phyloP scores from a whole-genome alignment of 768 basidiomycete genomes.

The Coprinopsis cinerea region DNA sequence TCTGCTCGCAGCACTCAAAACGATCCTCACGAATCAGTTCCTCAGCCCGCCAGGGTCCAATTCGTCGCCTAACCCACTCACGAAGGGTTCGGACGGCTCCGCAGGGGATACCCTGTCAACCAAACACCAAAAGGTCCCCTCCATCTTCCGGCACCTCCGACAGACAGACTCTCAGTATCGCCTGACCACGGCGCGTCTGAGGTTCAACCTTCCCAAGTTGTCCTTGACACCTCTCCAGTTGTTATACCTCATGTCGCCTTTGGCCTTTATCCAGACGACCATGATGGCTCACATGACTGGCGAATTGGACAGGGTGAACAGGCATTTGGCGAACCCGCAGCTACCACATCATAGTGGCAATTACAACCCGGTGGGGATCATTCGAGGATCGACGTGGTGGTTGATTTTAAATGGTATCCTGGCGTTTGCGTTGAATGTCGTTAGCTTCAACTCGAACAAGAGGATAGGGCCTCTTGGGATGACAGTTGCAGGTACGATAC shows the following conservation, averaged over 20 bases:
- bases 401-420: slow-evolving; percentile 76
- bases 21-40: slow-evolving; percentile 81
- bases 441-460: slow-evolving; percentile 94
- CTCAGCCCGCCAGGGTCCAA: slow-evolving; percentile 19
- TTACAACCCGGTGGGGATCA: not conserved
- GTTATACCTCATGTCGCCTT: slow-evolving; percentile 82
- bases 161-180: not conserved
- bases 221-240: slow-evolving; percentile 67
- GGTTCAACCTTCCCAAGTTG: slow-evolving; percentile 23
- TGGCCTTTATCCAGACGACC: slow-evolving; percentile 86
- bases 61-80: not conserved
- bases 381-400: slow-evolving; percentile 36
- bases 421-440: slow-evolving; percentile 90
- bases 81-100: not conserved
- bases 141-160: slow-evolving; percentile 8
- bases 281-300: slow-evolving; percentile 73
- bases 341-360: not conserved
- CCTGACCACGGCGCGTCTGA: not conserved
- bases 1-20: slow-evolving; percentile 88
- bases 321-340: not conserved
- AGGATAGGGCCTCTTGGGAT: slow-evolving; percentile 85
- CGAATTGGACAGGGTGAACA: slow-evolving; percentile 48
- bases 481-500: slow-evolving; percentile 74
- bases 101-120: not conserved
- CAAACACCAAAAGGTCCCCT: slow-evolving; percentile 3